A percentile compares a stretch with the other conserved stretches of the same genome.
phyloP scores from a whole-genome alignment of 768 basidiomycete species.

The Russula sp. region DNA sequence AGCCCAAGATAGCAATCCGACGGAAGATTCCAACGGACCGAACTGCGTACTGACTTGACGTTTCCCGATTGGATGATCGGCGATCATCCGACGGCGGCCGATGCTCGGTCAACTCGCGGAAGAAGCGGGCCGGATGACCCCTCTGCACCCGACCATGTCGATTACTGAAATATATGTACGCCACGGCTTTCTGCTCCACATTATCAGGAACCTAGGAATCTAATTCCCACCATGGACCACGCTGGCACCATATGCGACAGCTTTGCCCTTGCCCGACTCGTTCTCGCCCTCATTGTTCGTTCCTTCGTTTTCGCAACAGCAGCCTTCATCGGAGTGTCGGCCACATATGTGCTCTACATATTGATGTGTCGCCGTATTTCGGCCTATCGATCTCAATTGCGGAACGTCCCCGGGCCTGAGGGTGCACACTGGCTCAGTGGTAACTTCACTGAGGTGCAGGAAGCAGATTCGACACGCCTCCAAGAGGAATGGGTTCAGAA shows the following conservation, averaged over 20 bases:
- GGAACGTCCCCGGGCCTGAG: conserved; percentile 15
- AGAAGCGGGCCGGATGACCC: neutral
- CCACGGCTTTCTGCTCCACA: neutral
- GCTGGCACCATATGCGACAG: neutral
- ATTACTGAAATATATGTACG: neutral
- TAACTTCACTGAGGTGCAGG: conserved; percentile 9
- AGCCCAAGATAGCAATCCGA: too few species aligned
- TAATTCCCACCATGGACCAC: neutral
- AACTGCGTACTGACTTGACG: too few species aligned
- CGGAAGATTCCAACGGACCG: too few species aligned
- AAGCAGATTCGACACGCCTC: conserved; percentile 14
- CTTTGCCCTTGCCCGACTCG: neutral
- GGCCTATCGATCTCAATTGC: conserved; percentile 12
- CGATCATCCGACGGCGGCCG: too few species aligned
- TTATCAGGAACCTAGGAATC: neutral
- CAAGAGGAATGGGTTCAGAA: conserved; percentile 26
- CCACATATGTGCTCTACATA: neutral
- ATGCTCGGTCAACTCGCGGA: too few species aligned
- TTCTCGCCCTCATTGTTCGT: neutral
- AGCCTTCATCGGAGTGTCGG: neutral
- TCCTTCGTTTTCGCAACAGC: neutral
- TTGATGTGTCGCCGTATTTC: neutral
- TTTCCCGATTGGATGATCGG: too few species aligned
- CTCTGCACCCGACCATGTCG: neutral
- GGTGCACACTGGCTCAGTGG: conserved; percentile 15